Evolutionary conservation across 2,329 filamentous ascomycete species (phyloP).

Genomic region (Pleoardoris graminearum): DNA sequence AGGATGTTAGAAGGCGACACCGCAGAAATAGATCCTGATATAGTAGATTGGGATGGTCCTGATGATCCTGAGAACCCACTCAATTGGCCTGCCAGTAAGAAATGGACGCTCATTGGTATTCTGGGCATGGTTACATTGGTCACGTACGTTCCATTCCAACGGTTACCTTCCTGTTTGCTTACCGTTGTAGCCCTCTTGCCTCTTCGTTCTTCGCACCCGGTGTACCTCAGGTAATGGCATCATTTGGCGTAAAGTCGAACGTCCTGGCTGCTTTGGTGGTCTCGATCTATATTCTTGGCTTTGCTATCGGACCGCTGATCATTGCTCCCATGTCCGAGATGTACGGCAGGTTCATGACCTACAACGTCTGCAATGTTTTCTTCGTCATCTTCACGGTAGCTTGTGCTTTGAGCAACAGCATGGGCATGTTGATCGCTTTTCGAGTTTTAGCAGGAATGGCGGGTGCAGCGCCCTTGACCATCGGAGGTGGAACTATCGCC

Average conservation of each 20-base stretch:
- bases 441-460: constrained; percentile 43
- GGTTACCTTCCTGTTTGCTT: neutral
- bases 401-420: constrained; percentile 40
- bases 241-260: constrained; percentile 37
- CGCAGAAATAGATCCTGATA: constrained; percentile 28
- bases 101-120: constrained; percentile 42
- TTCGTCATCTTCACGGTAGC: constrained; percentile 57
- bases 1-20: constrained; percentile 22
- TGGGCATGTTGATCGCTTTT: constrained; percentile 46
- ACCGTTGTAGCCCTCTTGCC: constrained; percentile 32
- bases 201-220: constrained; percentile 60
- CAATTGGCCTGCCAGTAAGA: constrained; percentile 44
- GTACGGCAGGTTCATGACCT: constrained; percentile 39
- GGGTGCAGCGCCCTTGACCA: constrained; percentile 38
- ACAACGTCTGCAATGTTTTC: constrained; percentile 50
- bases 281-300: constrained; percentile 46
- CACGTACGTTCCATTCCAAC: constrained; percentile 24
- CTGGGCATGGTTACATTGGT: constrained; percentile 44
- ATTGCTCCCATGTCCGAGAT: constrained; percentile 45
- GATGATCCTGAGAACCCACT: constrained; percentile 46
- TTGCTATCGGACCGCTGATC: constrained; percentile 44
- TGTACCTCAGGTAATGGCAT: constrained; percentile 54
- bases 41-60: constrained; percentile 41
- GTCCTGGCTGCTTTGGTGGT: constrained; percentile 44
- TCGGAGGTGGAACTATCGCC: constrained; percentile 43